These are phyloP conservation scores for Sarocladium brachiariae DNA, from an alignment of 2,329 filamentous ascomycete genomes.

Conservation along the genomic window DNA sequence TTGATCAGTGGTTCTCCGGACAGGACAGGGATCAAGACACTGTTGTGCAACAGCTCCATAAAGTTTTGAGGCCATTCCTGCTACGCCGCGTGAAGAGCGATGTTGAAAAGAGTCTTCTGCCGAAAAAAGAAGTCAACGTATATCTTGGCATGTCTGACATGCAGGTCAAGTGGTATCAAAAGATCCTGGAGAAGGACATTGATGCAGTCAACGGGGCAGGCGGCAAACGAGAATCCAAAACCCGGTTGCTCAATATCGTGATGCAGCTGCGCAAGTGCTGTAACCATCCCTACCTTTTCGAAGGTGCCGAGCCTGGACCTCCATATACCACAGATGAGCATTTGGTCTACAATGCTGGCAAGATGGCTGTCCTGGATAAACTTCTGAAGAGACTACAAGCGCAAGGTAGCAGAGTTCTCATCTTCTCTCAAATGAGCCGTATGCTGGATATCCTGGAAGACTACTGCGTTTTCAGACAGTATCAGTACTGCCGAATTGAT, in stretches of 20 bases:
- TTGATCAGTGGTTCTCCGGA: slow-evolving; percentile 95
- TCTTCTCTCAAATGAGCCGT: slow-evolving; percentile 99
- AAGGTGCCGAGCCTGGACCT: slow-evolving; percentile 92
- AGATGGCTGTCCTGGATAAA: slow-evolving; percentile 96
- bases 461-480: slow-evolving; percentile 93
- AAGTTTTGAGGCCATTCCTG: slow-evolving; percentile 86
- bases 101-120: slow-evolving; percentile 93
- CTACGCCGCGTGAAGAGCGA: slow-evolving; percentile 94
- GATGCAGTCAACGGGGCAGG: slow-evolving; percentile 96
- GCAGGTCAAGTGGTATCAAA: slow-evolving; percentile 99
- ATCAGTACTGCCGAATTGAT: slow-evolving; percentile 95
- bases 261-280: slow-evolving; percentile 99
- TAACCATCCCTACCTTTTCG: slow-evolving; percentile 96
- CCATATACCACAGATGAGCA: slow-evolving; percentile 98
- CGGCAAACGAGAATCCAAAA: slow-evolving; percentile 96
- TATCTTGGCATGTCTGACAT: slow-evolving; percentile 99
- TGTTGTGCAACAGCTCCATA: slow-evolving; percentile 91
- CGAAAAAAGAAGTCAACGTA: slow-evolving; percentile 95
- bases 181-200: slow-evolving; percentile 98
- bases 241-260: slow-evolving; percentile 92
- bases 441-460: slow-evolving; percentile 94
- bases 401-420: slow-evolving; percentile 90
- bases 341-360: slow-evolving; percentile 84
- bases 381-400: slow-evolving; percentile 74
- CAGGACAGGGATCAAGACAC: slow-evolving; percentile 89